Evolutionary conservation across 352 stramenopile genomes (phyloP).

Genomic region (Aphanomyces euteiches): DNA sequence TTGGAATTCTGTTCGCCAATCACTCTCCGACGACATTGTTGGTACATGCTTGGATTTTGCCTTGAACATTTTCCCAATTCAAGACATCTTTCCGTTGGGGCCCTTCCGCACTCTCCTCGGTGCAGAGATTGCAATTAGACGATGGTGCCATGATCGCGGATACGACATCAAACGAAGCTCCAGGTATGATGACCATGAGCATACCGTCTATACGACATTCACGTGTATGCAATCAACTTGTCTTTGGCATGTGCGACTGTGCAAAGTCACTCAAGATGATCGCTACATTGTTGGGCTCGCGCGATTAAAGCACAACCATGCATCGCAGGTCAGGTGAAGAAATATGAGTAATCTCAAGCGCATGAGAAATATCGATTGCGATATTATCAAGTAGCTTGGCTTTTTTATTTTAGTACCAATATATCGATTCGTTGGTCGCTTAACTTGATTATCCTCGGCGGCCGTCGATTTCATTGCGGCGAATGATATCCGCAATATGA

Average conservation of each 20-base stretch:
- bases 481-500: conserved; percentile 67
- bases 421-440: no score
- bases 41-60: neutral
- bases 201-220: no score
- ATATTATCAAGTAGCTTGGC: no score
- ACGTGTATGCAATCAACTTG: neutral
- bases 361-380: no score
- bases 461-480: conserved; percentile 62
- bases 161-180: neutral
- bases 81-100: conserved; percentile 8
- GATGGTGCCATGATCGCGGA: neutral
- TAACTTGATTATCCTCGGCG: neutral
- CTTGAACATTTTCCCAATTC: neutral
- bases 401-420: no score
- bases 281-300: neutral
- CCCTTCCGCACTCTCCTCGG: conserved; percentile 1
- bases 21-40: neutral
- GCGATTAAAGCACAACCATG: conserved; percentile 5
- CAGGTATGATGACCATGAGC: no score
- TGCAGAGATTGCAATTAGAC: neutral
- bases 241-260: conserved; percentile 1
- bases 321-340: neutral
- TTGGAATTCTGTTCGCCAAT: no score
- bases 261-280: neutral
- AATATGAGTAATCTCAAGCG: neutral